Percentiles rank a stretch among this genome's conserved stretches.
These are phyloP conservation scores for Gilbertella persicaria DNA, from an alignment of 371 early-diverging fungal genomes.

Conservation along the genomic window DNA sequence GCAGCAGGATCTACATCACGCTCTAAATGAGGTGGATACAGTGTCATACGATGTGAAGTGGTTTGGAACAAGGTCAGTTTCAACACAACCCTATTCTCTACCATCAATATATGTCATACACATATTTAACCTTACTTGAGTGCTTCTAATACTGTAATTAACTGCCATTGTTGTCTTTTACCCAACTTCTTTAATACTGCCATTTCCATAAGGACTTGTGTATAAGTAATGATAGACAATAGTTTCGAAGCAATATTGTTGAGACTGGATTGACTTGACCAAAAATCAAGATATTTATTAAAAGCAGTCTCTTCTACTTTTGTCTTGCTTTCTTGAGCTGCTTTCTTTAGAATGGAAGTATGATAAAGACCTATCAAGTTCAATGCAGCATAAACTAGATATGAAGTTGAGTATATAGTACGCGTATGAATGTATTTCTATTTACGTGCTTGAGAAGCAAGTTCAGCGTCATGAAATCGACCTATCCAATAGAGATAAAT, in stretches of 20 bases:
- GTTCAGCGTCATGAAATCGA: conserved; percentile 90
- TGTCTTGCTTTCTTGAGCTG: conserved; percentile 51
- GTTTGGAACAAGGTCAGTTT: conserved; percentile 61
- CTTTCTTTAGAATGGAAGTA: conserved; percentile 78
- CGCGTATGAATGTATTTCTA: background rate
- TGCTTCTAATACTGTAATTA: conserved; percentile 69
- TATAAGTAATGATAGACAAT: conserved; percentile 74
- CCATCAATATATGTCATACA: background rate
- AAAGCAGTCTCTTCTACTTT: conserved; percentile 62
- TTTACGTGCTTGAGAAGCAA: conserved; percentile 90
- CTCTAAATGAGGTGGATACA: conserved; percentile 68
- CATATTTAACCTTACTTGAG: conserved; percentile 61
- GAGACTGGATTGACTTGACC: conserved; percentile 45
- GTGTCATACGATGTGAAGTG: conserved; percentile 67
- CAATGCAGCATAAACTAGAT: conserved; percentile 76
- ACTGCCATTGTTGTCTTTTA: conserved; percentile 64
- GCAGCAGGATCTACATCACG: conserved; percentile 71
- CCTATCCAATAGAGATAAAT: conserved; percentile 48
- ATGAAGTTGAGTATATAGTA: background rate
- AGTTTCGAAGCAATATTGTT: conserved; percentile 62
- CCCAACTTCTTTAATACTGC: conserved; percentile 71
- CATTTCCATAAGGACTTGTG: conserved; percentile 89
- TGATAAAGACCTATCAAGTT: conserved; percentile 87
- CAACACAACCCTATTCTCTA: conserved; percentile 55
- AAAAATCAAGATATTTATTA: conserved; percentile 78